These are phyloP conservation scores for Nicotiana rustica DNA, from an alignment of 305 asterid genomes.

Conservation along the genomic window DNA sequence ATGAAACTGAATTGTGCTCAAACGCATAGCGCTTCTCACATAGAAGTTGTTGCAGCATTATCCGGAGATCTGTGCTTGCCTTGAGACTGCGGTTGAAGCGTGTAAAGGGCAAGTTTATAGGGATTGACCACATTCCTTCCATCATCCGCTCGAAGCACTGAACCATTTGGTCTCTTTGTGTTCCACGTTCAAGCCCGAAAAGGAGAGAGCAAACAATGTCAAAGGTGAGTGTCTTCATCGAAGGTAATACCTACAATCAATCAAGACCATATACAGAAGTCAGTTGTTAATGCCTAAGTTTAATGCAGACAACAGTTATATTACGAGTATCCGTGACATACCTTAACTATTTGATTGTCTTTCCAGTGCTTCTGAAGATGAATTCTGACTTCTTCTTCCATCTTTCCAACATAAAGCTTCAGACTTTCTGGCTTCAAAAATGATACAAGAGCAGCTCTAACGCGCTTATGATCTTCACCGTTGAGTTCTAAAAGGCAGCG, in stretches of 20 bases:
- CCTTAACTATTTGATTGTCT: constrained; percentile 56
- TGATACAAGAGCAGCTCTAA: constrained; percentile 65
- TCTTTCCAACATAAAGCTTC: constrained; percentile 47
- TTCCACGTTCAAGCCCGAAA: constrained; percentile 66
- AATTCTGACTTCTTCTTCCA: constrained; percentile 49
- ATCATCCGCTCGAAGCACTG: constrained; percentile 57
- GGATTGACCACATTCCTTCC: constrained; percentile 72
- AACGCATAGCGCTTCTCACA: constrained; percentile 57
- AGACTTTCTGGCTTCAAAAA: constrained; percentile 54
- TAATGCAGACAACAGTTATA: background rate
- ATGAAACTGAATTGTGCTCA: constrained; percentile 50
- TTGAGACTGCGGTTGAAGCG: constrained; percentile 70
- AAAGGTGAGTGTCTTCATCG: constrained; percentile 79
- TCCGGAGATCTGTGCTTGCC: constrained; percentile 57
- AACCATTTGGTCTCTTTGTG: constrained; percentile 55
- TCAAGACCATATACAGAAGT: constrained; percentile 20
- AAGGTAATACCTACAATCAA: constrained; percentile 58
- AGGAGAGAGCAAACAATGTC: constrained; percentile 75
- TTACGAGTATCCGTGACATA: constrained; percentile 4
- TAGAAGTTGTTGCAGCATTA: constrained; percentile 58
- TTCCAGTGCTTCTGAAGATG: constrained; percentile 51
- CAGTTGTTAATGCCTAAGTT: background rate
- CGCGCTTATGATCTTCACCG: constrained; percentile 72
- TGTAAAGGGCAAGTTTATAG: constrained; percentile 66
- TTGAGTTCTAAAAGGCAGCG: constrained; percentile 61